These are phyloP conservation scores for Cornus suecica DNA, from an alignment of 148 eudicot genomes.

Conservation along the genomic window DNA sequence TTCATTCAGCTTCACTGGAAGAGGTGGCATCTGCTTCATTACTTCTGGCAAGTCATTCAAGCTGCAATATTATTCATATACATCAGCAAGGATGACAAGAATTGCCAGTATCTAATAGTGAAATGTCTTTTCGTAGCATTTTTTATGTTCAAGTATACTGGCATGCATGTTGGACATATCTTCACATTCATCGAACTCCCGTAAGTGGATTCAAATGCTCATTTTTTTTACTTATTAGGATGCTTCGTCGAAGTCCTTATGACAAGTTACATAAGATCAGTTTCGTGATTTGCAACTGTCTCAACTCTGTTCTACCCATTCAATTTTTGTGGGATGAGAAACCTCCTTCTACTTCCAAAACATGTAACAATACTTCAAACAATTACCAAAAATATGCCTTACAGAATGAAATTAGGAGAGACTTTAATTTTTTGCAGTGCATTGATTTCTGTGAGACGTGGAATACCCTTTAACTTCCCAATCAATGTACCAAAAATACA, in stretches of 20 bases:
- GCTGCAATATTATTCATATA: conserved; percentile 37
- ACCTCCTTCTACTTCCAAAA: neutral
- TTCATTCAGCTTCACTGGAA: conserved; percentile 86
- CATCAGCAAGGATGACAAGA: neutral
- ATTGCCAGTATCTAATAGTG: neutral
- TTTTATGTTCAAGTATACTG: neutral
- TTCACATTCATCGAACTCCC: neutral
- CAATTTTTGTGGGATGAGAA: too few species aligned
- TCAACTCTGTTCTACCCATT: neutral
- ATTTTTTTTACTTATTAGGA: too few species aligned
- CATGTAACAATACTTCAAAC: neutral
- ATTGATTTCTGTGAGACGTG: too few species aligned
- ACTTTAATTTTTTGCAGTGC: too few species aligned
- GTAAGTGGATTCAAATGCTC: too few species aligned
- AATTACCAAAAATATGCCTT: neutral
- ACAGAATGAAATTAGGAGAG: too few species aligned
- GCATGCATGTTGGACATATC: neutral
- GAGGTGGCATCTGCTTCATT: conserved; percentile 96
- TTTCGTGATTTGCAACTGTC: neutral
- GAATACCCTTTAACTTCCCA: too few species aligned
- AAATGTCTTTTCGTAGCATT: neutral
- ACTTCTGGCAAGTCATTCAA: conserved; percentile 77
- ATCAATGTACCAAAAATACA: too few species aligned
- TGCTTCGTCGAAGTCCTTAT: neutral
- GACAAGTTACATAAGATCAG: neutral